phyloP scores from a whole-genome alignment of 352 stramenopile species.

The Globisporangium radiosum region DNA sequence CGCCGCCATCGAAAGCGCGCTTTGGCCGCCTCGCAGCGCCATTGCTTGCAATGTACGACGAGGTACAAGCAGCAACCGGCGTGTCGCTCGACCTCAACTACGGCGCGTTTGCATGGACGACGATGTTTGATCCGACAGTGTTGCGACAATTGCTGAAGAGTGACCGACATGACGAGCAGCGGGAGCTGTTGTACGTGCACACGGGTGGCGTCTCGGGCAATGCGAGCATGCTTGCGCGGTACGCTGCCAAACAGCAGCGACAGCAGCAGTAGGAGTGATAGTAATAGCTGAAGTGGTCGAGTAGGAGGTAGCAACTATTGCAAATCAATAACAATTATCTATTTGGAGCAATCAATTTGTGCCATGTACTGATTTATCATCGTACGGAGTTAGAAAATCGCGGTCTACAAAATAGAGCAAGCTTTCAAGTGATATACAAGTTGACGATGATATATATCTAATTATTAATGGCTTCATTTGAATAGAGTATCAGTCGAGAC shows the following conservation, averaged over 20 bases:
- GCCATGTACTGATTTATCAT: neutral
- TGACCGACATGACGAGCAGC: neutral
- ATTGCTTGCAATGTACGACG: constrained; percentile 49
- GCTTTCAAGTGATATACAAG: too few relatives aligned
- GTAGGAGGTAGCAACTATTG: too few relatives aligned
- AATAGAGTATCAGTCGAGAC: too few relatives aligned
- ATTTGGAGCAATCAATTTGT: neutral
- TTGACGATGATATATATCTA: too few relatives aligned
- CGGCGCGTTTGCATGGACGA: constrained; percentile 67
- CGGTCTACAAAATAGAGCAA: too few relatives aligned
- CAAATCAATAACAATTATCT: neutral
- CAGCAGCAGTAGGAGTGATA: neutral
- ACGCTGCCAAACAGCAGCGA: constrained; percentile 23
- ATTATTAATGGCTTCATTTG: too few relatives aligned
- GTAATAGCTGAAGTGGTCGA: neutral
- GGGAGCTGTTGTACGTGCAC: constrained; percentile 77
- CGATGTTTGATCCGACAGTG: constrained; percentile 49
- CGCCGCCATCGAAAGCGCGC: constrained; percentile 41
- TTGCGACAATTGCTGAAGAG: constrained; percentile 23
- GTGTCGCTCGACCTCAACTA: constrained; percentile 80
- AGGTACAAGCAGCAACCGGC: constrained; percentile 46
- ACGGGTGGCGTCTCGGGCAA: constrained; percentile 74
- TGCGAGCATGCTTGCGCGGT: constrained; percentile 61
- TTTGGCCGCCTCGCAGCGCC: constrained; percentile 62
- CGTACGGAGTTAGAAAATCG: too few relatives aligned